Evolutionary conservation across 2,329 filamentous ascomycete species (phyloP).

Genomic region (Nigrospora oryzae): DNA sequence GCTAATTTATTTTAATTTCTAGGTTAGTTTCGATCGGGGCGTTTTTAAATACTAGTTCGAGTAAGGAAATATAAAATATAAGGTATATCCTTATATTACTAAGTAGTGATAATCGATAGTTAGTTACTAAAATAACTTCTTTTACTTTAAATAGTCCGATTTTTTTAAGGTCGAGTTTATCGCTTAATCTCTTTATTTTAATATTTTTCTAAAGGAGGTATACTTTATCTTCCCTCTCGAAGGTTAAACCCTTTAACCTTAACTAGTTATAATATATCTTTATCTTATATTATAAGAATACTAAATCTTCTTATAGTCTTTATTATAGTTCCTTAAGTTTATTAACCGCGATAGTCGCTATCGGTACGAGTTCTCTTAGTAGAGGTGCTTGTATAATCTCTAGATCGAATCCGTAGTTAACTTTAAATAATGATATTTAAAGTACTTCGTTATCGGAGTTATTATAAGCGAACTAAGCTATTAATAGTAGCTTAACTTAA

Average conservation of each 20-base stretch:
- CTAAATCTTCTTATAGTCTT: neutral
- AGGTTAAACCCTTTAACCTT: neutral
- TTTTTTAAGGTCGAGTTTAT: constrained; percentile 2
- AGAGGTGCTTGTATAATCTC: neutral
- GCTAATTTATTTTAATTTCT: neutral
- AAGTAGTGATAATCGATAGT: constrained; percentile 1
- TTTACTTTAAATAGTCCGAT: neutral
- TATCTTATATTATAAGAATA: neutral
- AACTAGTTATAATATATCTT: neutral
- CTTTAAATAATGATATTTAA: neutral
- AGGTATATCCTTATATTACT: neutral
- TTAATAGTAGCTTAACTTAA: constrained; percentile 3
- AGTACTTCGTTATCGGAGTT: constrained; percentile 1
- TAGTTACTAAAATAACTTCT: neutral
- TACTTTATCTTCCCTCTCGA: neutral
- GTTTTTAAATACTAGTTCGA: neutral
- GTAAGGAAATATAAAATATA: neutral
- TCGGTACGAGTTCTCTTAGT: neutral
- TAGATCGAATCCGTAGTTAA: neutral
- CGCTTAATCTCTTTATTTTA: neutral
- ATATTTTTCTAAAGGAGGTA: constrained; percentile 1
- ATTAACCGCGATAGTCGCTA: neutral
- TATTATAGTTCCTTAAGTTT: neutral
- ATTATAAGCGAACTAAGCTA: constrained; percentile 6
- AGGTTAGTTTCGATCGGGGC: neutral